phyloP scores from a whole-genome alignment of 495 filamentous ascomycete species.

The Tirmania nivea region DNA sequence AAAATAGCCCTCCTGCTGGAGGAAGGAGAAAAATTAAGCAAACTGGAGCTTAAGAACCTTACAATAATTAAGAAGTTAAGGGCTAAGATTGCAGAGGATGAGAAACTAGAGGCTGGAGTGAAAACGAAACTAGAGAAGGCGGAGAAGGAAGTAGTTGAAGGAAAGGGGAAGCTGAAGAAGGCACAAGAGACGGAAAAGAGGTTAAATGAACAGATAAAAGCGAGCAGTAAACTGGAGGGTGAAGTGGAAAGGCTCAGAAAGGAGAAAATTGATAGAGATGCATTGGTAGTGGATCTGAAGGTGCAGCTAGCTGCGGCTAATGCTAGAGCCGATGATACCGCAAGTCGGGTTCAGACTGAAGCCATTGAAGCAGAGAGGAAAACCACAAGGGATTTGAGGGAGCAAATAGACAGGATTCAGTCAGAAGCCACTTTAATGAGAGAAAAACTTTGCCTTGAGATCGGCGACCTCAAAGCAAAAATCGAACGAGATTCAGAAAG shows the following conservation, averaged over 20 bases:
- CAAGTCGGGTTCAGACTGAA: conserved; percentile 43
- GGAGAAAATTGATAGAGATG: conserved; percentile 44
- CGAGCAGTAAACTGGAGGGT: conserved; percentile 42
- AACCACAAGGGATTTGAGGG: conserved; percentile 44
- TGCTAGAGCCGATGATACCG: conserved; percentile 42
- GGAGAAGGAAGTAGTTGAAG: conserved; percentile 36
- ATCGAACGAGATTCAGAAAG: conserved; percentile 54
- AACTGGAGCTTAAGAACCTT: conserved; percentile 62
- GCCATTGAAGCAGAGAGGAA: conserved; percentile 48
- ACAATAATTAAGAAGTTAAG: conserved; percentile 68
- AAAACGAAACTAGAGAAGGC: conserved; percentile 43
- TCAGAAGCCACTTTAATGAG: conserved; percentile 57
- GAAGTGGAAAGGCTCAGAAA: conserved; percentile 45
- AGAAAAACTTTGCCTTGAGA: conserved; percentile 47
- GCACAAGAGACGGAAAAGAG: conserved; percentile 46
- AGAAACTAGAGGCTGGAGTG: conserved; percentile 39
- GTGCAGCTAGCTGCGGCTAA: conserved; percentile 45
- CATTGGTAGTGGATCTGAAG: conserved; percentile 46
- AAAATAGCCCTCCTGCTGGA: conserved; percentile 74
- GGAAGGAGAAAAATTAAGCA: conserved; percentile 76
- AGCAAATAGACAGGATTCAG: conserved; percentile 44
- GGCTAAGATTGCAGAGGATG: conserved; percentile 33
- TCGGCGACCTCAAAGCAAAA: conserved; percentile 45
- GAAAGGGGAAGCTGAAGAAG: conserved; percentile 37
- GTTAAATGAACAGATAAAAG: conserved; percentile 39